Evolutionary conservation across 306 rosid genomes (phyloP).

Genomic region (Fragaria vesca): DNA sequence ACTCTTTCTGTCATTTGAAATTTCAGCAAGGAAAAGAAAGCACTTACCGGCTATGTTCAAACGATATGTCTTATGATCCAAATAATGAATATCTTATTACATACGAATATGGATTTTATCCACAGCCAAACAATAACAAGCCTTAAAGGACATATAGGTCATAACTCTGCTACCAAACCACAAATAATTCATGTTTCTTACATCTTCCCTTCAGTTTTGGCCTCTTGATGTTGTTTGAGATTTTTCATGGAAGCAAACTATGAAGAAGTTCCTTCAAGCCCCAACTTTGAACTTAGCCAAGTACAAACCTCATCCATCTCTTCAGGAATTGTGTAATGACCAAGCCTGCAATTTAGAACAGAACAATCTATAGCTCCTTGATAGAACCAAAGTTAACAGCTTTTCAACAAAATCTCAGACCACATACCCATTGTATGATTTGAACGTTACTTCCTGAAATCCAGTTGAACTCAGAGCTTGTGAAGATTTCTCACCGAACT

Average conservation of each 20-base stretch:
- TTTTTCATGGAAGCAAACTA: slow-evolving; percentile 3
- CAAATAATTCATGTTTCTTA: neutral
- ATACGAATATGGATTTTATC: slow-evolving; percentile 7
- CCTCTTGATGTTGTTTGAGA: neutral
- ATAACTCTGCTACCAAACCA: neutral
- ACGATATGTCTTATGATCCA: neutral
- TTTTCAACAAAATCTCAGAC: slow-evolving; percentile 1
- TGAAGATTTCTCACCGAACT: slow-evolving; percentile 91
- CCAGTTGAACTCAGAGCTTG: slow-evolving; percentile 50
- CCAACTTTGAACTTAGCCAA: slow-evolving; percentile 76
- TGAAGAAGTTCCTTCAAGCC: slow-evolving; percentile 61
- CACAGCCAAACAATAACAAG: slow-evolving; percentile 21
- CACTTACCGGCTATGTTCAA: neutral
- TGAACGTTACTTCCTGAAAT: slow-evolving; percentile 73
- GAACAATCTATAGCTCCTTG: neutral
- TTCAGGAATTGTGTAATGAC: slow-evolving; percentile 87
- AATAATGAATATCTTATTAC: slow-evolving; percentile 8
- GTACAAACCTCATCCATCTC: slow-evolving; percentile 90
- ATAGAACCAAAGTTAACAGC: neutral
- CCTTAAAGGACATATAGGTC: neutral
- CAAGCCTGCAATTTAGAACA: slow-evolving; percentile 57
- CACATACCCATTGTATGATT: slow-evolving; percentile 68
- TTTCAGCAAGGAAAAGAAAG: neutral
- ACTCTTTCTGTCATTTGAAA: neutral
- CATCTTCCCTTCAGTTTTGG: neutral